Evolutionary conservation across 1,139 yeast genomes (phyloP), one percentile per base, ranked within the genome.

Genomic region (Diutina scorzettiae): DNA sequence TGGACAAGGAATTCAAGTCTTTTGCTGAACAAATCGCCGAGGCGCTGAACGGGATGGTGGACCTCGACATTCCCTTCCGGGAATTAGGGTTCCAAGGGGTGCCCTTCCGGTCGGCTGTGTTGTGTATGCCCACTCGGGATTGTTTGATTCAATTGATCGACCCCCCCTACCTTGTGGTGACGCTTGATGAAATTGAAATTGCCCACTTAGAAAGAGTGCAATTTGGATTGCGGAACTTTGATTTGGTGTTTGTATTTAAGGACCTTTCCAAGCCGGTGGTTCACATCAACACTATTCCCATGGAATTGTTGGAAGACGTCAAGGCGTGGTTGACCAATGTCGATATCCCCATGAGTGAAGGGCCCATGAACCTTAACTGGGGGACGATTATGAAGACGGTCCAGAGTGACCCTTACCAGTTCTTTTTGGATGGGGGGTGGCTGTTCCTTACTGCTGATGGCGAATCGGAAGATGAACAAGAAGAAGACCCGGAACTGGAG

Each of bases 21-120:
- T 93, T 87, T 67, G 91, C 94, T 24, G 97, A 91, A 60, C 74
- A 81, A 48, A 89, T 91, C 53, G 81, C 95, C 6, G 96, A 86
- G 51, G 83, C 94, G 1, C 79, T 95, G 2, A 73, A 77, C 53
- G 91, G 91, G 25, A 62, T 78, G 50, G 69, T 89, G 34, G 96
- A 89, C 52, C 79, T 93, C 45, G 98, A 91, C 62, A 76, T 86
- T 42, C 97, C 99, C 40, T 86, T 91, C 66, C 76, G 96, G 58
- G 98, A 93, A 56, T 73, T 93, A 45, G 99, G 97, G 25, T 91
- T 91, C 73, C 86, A 80, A 51, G 99, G 98, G 73, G 98, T 91
- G 18, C 98, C 98, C 31, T 84, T 82, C 62, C 76, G 98, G 55
- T 84, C 96, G 7, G 84, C 95, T 17, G 96, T 91, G 20, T 78